These are phyloP conservation scores for Chrysoporthe cubensis DNA, from an alignment of 2,329 filamentous ascomycete genomes.

Conservation along the genomic window DNA sequence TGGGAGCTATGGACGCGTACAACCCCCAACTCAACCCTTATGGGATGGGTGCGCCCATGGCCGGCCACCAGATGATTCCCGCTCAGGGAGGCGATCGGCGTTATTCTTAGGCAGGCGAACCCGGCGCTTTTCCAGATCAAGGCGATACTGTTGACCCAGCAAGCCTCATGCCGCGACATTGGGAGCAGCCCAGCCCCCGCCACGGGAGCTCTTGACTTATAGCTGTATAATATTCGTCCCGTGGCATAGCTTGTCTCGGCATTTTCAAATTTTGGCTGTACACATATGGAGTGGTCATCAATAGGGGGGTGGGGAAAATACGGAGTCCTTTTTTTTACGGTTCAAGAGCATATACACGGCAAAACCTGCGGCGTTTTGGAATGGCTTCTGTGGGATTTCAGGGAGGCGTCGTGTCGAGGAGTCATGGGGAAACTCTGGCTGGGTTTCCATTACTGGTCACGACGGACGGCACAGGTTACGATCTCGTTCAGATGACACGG, in stretches of 20 bases:
- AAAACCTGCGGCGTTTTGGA: constrained; percentile 24
- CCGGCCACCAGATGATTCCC: constrained; percentile 57
- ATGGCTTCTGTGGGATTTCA: constrained; percentile 4
- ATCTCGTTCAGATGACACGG: background rate
- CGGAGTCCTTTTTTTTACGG: constrained; percentile 22
- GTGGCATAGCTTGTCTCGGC: constrained; percentile 12
- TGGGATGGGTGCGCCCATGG: constrained; percentile 57
- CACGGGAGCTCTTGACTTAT: background rate
- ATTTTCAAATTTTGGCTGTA: constrained; percentile 23
- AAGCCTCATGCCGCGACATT: background rate
- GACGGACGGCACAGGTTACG: constrained; percentile 11
- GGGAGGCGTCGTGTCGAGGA: constrained; percentile 23
- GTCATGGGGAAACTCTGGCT: background rate
- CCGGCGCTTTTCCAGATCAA: background rate
- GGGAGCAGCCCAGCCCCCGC: background rate
- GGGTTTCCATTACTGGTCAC: constrained; percentile 3
- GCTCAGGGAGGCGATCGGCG: constrained; percentile 59
- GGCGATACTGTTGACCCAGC: constrained; percentile 3
- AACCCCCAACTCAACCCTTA: constrained; percentile 63
- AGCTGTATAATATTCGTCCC: constrained; percentile 21
- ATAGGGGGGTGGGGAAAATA: constrained; percentile 23
- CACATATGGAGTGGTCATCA: constrained; percentile 28
- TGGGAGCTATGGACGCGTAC: constrained; percentile 57
- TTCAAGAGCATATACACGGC: constrained; percentile 27
- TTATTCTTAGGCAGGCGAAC: constrained; percentile 51